Evolutionary conservation across 176 grass and related monocot species (phyloP).

Genomic region (Carex littledalei): DNA sequence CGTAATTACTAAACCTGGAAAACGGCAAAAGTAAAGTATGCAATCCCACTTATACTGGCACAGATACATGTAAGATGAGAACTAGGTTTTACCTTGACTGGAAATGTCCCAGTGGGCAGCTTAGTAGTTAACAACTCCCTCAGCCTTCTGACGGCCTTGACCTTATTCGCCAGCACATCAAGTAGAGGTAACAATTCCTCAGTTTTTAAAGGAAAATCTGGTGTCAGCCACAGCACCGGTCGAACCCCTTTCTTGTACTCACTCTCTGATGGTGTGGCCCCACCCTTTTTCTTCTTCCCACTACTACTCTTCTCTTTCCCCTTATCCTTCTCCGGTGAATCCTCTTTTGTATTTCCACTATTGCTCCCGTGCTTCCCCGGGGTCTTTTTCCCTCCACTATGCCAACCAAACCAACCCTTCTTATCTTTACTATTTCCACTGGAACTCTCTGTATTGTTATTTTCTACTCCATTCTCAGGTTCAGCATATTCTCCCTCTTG

Average conservation of each 20-base stretch:
- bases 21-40: background rate
- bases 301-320: slow-evolving; percentile 65
- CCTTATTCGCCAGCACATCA: slow-evolving; percentile 97
- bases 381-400: slow-evolving; percentile 47
- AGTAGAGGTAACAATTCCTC: slow-evolving; percentile 91
- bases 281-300: slow-evolving; percentile 83
- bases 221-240: slow-evolving; percentile 85
- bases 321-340: slow-evolving; percentile 44
- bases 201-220: slow-evolving; percentile 86
- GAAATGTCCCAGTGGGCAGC: slow-evolving; percentile 79
- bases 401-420: slow-evolving; percentile 88
- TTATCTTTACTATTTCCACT: slow-evolving; percentile 56
- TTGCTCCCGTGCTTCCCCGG: slow-evolving; percentile 32
- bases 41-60: background rate
- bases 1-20: background rate
- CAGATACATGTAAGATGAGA: background rate
- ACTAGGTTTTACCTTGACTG: slow-evolving; percentile 68
- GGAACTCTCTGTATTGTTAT: slow-evolving; percentile 35
- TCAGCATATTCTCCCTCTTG: slow-evolving; percentile 44
- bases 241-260: slow-evolving; percentile 92
- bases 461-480: slow-evolving; percentile 39
- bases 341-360: slow-evolving; percentile 35
- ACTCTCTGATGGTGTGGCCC: slow-evolving; percentile 62
- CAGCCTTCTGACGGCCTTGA: slow-evolving; percentile 90
- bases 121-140: slow-evolving; percentile 94